These are phyloP conservation scores for Adiantum capillusveneris DNA, from an alignment of 75 land plant species.

Conservation along the genomic window DNA sequence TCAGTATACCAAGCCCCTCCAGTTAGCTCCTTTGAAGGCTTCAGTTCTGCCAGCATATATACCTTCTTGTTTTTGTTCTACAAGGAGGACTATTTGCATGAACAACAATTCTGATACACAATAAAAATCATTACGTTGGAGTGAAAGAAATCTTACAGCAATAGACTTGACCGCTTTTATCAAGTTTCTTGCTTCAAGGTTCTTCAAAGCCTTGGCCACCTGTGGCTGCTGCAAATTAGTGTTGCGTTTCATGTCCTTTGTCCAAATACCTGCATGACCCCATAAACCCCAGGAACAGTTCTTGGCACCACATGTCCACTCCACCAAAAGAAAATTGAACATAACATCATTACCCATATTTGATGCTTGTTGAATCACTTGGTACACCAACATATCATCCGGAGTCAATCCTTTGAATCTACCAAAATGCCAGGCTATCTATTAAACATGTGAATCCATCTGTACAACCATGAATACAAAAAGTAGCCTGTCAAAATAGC, in stretches of 20 bases:
- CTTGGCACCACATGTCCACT: neutral
- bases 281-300: neutral
- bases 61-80: slow-evolving; percentile 40
- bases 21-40: slow-evolving; percentile 70
- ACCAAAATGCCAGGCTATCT: neutral
- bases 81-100: neutral
- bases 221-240: slow-evolving; percentile 29
- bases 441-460: too few species aligned
- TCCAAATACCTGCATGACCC: slow-evolving; percentile 40
- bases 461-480: too few species aligned
- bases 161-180: slow-evolving; percentile 48
- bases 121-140: neutral
- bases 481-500: too few species aligned
- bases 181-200: slow-evolving; percentile 34
- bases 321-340: neutral
- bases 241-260: slow-evolving; percentile 35
- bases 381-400: slow-evolving; percentile 34
- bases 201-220: slow-evolving; percentile 47
- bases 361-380: slow-evolving; percentile 21
- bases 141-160: slow-evolving; percentile 10
- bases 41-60: slow-evolving; percentile 67
- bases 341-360: slow-evolving; percentile 22
- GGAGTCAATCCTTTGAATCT: slow-evolving; percentile 23
- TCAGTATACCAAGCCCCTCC: slow-evolving; percentile 76
- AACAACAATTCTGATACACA: neutral